Evolutionary conservation across 2,329 filamentous ascomycete species (phyloP).

Genomic region (Simplicillium aogashimaense): DNA sequence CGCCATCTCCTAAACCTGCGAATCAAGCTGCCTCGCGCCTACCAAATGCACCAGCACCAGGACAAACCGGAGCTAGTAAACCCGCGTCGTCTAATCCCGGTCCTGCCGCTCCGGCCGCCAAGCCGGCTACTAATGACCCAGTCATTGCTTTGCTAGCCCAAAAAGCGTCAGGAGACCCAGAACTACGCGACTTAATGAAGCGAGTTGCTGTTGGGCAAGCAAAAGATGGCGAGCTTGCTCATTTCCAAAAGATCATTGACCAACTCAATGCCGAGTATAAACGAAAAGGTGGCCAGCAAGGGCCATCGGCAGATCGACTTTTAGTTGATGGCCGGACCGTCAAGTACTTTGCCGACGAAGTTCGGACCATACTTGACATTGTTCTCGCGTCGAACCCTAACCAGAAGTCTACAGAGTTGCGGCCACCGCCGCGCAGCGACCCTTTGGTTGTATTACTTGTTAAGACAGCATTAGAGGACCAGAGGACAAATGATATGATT

Average conservation of each 20-base stretch:
- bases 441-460: conserved; percentile 46
- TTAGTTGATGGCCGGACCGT: conserved; percentile 46
- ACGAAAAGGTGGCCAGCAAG: conserved; percentile 37
- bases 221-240: conserved; percentile 57
- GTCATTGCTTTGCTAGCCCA: conserved; percentile 74
- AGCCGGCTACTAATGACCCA: conserved; percentile 41
- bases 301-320: conserved; percentile 43
- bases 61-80: background rate
- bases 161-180: conserved; percentile 61
- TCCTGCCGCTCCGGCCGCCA: conserved; percentile 3
- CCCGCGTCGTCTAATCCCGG: background rate
- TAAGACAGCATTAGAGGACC: conserved; percentile 45
- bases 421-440: conserved; percentile 43
- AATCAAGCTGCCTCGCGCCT: background rate
- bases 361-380: conserved; percentile 46
- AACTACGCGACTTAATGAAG: conserved; percentile 72
- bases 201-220: conserved; percentile 70
- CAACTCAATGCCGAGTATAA: conserved; percentile 57
- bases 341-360: conserved; percentile 50
- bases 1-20: background rate
- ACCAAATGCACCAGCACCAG: background rate
- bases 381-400: conserved; percentile 48
- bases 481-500: conserved; percentile 38
- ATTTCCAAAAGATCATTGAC: conserved; percentile 74
- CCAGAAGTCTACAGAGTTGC: conserved; percentile 42